Base-by-base conservation (phyloP, 768 basidiomycete species). In the Pleurotus tuoliensis region DNA sequence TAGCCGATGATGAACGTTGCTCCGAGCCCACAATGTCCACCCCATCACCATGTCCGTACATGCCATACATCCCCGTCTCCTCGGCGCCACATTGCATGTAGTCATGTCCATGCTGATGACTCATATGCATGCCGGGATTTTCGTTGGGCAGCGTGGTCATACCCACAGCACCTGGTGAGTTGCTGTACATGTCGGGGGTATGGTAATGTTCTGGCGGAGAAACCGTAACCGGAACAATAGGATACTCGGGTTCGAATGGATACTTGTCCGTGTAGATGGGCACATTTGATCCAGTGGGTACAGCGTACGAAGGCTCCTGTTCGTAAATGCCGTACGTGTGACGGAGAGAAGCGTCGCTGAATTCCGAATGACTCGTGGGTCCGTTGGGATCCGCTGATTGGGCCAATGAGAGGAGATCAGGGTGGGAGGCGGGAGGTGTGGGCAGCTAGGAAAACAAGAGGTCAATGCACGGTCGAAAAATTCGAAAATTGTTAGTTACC, bases 191-290 rank as follows among this genome's bases (percentile, higher is more conserved):
- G n/a, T 15, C 16, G 11, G 22, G 51, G 6, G 12, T 50, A n/a
- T 53, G 51, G 27, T 40, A 53, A 15, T 53, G 51, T 24, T 53
- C 38, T 24, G 51, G 51, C 20, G 51, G 51, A 20, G 51, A 53
- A 12, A 41, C 39, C 13, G 39, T 37, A 5, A 41, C 39, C 30
- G 30, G 30, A 34, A 34, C 30, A 24, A 12, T 50, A 37, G 48
- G 48, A n/a, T 53, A 53, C 20, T 53, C 51, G 13, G 39, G n/a
- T 15, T 53, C 51, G 20, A 20, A 18, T 16, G 41, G 41, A 22
- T 44, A 44, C 41, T 44, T 44, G 37, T 37, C 34, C 13, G 37
- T 20, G 37, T 40, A 53, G 13, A 53, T 16, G 41, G 51, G 51
- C 18, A 41, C 37, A 20, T 41, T 53, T 37, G 51, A 41, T 39